Evolutionary conservation across 495 filamentous ascomycete genomes (phyloP), one percentile per base, ranked within the genome.

Genomic region (Talaromyces nanjingensis): DNA sequence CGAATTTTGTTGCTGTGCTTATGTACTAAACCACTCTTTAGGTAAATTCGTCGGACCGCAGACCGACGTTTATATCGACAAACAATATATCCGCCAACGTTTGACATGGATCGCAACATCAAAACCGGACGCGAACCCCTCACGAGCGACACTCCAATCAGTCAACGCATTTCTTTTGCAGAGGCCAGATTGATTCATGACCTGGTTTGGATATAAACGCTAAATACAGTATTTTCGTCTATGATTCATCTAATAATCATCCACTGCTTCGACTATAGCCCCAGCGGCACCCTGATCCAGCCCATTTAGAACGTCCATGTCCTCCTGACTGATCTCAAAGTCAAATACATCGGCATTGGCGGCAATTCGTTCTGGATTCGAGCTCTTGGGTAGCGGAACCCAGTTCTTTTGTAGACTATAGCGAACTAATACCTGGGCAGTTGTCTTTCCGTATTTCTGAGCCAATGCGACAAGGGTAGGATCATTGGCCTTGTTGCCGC

Each of bases 151-250:
- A 1, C 74, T 98, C 58, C 90, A 96, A 71, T 89, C 87, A 62
- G 86, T 97, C 45, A 96, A 97, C 75, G 87, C 88, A 45, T 96
- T 91, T 66, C 76, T 98, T 54, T 94, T 98, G 86, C 67, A 77
- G 62, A 67, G 69, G 53, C 73, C 72, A 45, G 71, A 78, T 71
- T 76, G 59, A 57, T 42, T n/a, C n/a, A 49, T 42, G 37, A 42
- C 37, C 37, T 42, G 37, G 37, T 14, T 42, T 16, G 37, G 37
- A 42, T 16, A 42, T 42, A 16, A 42, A 56, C 63, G 63, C 67
- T 65, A 59, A 33, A 54, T 65, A 37, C 45, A 37, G 49, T 24
- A 63, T 20, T 34, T 3, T 25, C 18, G 5, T 29, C 25, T 27
- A 25, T 24, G 56, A 6, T 27, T 14, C 3, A n/a, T 49, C n/a